Conservation (phyloP, 2,329 filamentous ascomycete species). For the Ascochyta lentis region DNA sequence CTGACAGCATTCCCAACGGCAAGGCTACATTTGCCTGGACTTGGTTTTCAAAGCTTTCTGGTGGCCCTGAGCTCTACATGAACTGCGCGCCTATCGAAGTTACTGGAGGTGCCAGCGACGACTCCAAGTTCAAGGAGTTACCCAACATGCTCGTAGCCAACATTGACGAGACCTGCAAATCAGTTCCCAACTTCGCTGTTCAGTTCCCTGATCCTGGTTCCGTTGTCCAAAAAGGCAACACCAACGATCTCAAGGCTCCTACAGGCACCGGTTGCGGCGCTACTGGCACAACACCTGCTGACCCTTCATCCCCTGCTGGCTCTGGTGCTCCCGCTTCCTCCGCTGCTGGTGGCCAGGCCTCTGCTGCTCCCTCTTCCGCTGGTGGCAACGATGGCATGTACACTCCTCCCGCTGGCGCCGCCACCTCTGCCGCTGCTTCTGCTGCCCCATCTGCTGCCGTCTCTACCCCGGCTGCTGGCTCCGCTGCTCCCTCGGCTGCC, state of each 20-base stretch:
- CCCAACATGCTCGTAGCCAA: constrained; percentile 80
- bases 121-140: too few relatives aligned
- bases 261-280: constrained; percentile 33
- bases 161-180: too few relatives aligned
- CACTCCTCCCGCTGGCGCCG: constrained; percentile 13
- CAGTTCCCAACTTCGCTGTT: too few relatives aligned
- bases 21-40: constrained; percentile 87
- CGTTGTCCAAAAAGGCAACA: constrained; percentile 56
- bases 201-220: constrained; percentile 71
- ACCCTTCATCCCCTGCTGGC: constrained; percentile 12
- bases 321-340: constrained; percentile 23
- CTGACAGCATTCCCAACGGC: constrained; percentile 73
- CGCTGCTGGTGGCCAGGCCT: constrained; percentile 31
- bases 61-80: constrained; percentile 88
- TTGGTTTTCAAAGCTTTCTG: constrained; percentile 82
- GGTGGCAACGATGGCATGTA: constrained; percentile 16
- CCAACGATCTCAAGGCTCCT: constrained; percentile 18
- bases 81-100: constrained; percentile 83
- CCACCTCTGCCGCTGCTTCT: constrained; percentile 8
- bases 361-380: constrained; percentile 26
- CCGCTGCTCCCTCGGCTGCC: constrained; percentile 8
- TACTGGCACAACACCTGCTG: constrained; percentile 22
- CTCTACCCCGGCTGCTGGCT: constrained; percentile 5
- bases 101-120: constrained; percentile 59
- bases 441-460: background rate